Evolutionary conservation across 1,284 basidiomycete species (phyloP).

Genomic region (Uromyces viciae-fabae): DNA sequence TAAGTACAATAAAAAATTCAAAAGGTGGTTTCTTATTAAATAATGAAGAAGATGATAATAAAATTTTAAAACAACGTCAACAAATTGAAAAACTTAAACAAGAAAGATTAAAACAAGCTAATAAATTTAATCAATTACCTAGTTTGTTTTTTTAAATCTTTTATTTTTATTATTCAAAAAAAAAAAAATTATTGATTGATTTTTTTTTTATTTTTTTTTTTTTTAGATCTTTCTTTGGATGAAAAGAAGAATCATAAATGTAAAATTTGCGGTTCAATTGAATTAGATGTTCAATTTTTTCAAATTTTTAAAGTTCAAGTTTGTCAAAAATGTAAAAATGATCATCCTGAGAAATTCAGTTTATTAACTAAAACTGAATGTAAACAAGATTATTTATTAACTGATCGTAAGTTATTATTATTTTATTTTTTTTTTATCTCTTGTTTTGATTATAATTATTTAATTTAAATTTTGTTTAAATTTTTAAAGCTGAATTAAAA

Average conservation of each 20-base stretch:
- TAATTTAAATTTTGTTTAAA: too few species aligned
- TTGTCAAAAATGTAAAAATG: constrained; percentile 83
- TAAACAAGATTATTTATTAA: constrained; percentile 65
- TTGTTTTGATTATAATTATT: too few species aligned
- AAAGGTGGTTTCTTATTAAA: constrained; percentile 88
- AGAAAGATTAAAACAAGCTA: constrained; percentile 50
- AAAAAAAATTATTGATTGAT: neutral
- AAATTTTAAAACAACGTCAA: constrained; percentile 47
- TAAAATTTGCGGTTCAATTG: constrained; percentile 71
- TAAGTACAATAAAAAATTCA: constrained; percentile 59
- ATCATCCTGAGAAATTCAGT: constrained; percentile 84
- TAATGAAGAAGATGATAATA: constrained; percentile 61
- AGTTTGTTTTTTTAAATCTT: neutral
- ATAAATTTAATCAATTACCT: neutral
- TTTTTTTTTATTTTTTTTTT: neutral
- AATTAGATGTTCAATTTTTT: constrained; percentile 75
- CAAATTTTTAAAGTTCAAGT: constrained; percentile 78
- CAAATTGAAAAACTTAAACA: constrained; percentile 49
- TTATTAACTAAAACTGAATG: constrained; percentile 97
- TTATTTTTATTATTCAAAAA: neutral
- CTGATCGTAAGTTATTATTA: constrained; percentile 58
- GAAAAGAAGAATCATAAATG: constrained; percentile 72
- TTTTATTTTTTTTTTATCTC: too few species aligned
- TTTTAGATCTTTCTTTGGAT: constrained; percentile 3
- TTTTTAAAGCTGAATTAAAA: constrained; percentile 72